These are phyloP conservation scores for Jacaranda mimosifolia DNA, from an alignment of 257 asterid species.

Conservation along the genomic window DNA sequence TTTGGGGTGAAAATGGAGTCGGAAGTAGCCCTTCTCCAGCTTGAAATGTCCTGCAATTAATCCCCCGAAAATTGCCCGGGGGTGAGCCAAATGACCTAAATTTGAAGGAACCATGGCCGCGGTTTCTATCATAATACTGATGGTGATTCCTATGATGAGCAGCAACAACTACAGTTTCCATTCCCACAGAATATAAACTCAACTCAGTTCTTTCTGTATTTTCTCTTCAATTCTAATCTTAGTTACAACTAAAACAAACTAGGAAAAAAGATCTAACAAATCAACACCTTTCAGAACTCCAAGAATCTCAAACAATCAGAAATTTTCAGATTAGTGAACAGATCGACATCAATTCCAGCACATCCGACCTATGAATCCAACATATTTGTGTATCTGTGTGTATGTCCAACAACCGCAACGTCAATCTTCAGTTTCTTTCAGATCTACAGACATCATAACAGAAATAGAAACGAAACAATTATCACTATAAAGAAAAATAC, in stretches of 20 bases:
- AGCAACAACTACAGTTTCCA: constrained; percentile 80
- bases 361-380: constrained; percentile 45
- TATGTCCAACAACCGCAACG: constrained; percentile 44
- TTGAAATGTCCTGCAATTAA: constrained; percentile 57
- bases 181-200: constrained; percentile 29
- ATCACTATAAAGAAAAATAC: constrained; percentile 6
- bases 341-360: constrained; percentile 46
- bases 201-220: constrained; percentile 12
- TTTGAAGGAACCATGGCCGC: constrained; percentile 36
- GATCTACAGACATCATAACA: constrained; percentile 67
- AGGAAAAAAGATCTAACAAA: constrained; percentile 25
- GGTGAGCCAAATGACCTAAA: constrained; percentile 46
- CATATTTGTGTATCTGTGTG: constrained; percentile 51
- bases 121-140: constrained; percentile 46
- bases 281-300: constrained; percentile 21
- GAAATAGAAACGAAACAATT: constrained; percentile 25
- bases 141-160: constrained; percentile 69
- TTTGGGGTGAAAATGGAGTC: constrained; percentile 53
- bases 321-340: constrained; percentile 55
- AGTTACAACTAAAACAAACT: constrained; percentile 19
- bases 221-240: constrained; percentile 30
- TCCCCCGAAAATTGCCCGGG: constrained; percentile 39
- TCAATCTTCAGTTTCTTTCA: constrained; percentile 67
- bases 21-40: constrained; percentile 53
- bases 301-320: constrained; percentile 21